Conservation (phyloP, 768 basidiomycete genomes). For the Auricularia cornea region DNA sequence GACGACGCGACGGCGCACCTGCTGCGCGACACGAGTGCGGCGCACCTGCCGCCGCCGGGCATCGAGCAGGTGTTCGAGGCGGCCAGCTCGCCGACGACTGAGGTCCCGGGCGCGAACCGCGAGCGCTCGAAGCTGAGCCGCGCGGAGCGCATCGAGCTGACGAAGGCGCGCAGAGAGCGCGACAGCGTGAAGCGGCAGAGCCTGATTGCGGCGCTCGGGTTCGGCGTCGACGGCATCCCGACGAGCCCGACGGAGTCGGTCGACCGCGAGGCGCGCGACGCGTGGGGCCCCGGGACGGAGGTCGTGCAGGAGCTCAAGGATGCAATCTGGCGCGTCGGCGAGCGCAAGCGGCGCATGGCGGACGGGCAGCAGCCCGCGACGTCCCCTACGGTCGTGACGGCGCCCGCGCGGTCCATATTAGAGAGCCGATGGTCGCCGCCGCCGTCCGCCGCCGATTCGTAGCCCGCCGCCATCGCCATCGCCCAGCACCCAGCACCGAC, state of each 20-base stretch:
- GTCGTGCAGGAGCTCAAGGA: slow-evolving; percentile 81
- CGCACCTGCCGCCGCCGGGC: slow-evolving; percentile 55
- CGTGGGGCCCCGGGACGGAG: slow-evolving; percentile 66
- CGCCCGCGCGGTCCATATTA: not conserved
- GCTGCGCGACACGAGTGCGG: slow-evolving; percentile 39
- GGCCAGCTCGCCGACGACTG: slow-evolving; percentile 29
- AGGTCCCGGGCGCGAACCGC: slow-evolving; percentile 31
- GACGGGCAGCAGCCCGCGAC: slow-evolving; percentile 8
- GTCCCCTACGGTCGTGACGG: too few relatives aligned
- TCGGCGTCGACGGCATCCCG: slow-evolving; percentile 11
- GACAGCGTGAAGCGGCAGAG: slow-evolving; percentile 10
- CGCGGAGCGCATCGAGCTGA: slow-evolving; percentile 63
- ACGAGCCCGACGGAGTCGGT: slow-evolving; percentile 7
- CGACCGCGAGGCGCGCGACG: not conserved
- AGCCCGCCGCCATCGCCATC: too few relatives aligned
- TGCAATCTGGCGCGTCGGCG: slow-evolving; percentile 80
- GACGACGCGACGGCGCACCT: slow-evolving; percentile 56
- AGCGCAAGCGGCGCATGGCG: slow-evolving; percentile 49
- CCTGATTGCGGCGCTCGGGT: slow-evolving; percentile 19
- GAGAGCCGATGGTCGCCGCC: not conserved
- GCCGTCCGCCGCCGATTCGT: not conserved
- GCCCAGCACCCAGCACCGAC: too few relatives aligned
- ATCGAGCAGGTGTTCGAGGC: slow-evolving; percentile 81
- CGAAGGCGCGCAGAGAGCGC: slow-evolving; percentile 46
- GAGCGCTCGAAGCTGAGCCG: slow-evolving; percentile 60